Base-by-base conservation (phyloP, 768 basidiomycete species). In the Termitomyces sp. region DNA sequence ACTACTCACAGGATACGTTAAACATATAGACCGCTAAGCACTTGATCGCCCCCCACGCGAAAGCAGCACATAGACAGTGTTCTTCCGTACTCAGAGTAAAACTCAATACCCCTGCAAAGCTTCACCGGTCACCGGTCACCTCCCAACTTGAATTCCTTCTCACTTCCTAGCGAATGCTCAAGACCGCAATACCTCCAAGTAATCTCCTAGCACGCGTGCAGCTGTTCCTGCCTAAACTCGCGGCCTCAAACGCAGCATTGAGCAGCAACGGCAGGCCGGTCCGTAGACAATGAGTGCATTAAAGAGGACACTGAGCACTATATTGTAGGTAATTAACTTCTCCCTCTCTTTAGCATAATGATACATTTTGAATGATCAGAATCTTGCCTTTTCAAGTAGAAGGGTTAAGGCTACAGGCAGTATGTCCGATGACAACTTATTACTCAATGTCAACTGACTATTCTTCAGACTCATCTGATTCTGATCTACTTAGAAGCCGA, bases 261-360 rank as follows among this genome's bases (percentile, higher is more conserved):
- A 77, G 3, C 75, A 78, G 59, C 77, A 76, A n/a, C 15, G 55
- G 18, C 55, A 59, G 38, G 39, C 58, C 4, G 79, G 86, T 60
- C 87, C 65, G 75, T 91, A 22, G 84, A 91, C 66, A 89, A 91
- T 42, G 90, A 92, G 71, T 78, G 85, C 58, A 66, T 91, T 28
- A 73, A 75, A 9, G 79, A 76, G 24, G 76, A 75, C 20, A 76
- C 76, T 57, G 78, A 78, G 7, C 79, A 72, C 61, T 84, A 87
- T 67, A 87, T 91, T 65, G 83, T 28, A 90, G 70, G 88, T 89
- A n/a, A 54, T 11, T 24, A 35, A n/a, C 49, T 3, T 51, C 18
- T 42, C 24, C 16, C 42, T 22, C 16, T 57, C 40, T 28, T 6
- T 39, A 28, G 8, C 28, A 24, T 8, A n/a, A 15, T 22, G 42